Evolutionary conservation across 2,329 filamentous ascomycete species (phyloP), one percentile per base, ranked within the genome.

Genomic region (Cladophialophora immunda): DNA sequence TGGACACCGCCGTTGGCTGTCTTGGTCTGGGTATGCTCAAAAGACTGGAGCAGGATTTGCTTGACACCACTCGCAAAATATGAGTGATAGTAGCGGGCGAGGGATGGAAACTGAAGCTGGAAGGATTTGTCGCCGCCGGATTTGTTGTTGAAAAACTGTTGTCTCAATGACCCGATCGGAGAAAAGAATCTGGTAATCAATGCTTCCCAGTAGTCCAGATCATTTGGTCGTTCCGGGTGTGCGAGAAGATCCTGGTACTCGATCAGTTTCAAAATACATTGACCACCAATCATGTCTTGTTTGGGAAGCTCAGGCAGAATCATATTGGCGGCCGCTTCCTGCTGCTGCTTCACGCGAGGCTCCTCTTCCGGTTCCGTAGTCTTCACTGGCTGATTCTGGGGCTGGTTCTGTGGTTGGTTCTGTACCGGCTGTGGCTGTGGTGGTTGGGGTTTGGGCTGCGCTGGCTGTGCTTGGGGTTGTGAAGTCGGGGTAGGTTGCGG

Each of bases 71-170:
- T 94, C 65, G 90, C 90, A 76, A 95, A 97, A 74, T 97, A 91
- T 0, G 92, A 94, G 73, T 91, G 89, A 77, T 97, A 97, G 78
- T 95, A 98, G 74, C 94, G 89, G 36, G 94, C 88, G 54, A 99
- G 84, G 0, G 92, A 92, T 3, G 93, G 87, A 66, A 88, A 92
- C 2, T 90, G 87, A 57, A 98, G 93, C 76, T 97, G 94, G 74
- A 94, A 97, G 74, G 91, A 88, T 81, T 96, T 97, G 63, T 90
- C 83, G 65, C 81, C 81, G 22, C 86, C 83, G 4, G 76, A 73
- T 50, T 78, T 81, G 53, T 85, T 81, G 70, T 85, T 85, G 71
- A 78, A 84, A 17, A 96, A 82, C 3, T 89, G 86, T 73, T 94
- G 88, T 50, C 93, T 88, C 75, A 97, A 90, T 8, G 93, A 88